Evolutionary conservation across 495 filamentous ascomycete genomes (phyloP).

Genomic region (Aspergillus avenaceus): DNA sequence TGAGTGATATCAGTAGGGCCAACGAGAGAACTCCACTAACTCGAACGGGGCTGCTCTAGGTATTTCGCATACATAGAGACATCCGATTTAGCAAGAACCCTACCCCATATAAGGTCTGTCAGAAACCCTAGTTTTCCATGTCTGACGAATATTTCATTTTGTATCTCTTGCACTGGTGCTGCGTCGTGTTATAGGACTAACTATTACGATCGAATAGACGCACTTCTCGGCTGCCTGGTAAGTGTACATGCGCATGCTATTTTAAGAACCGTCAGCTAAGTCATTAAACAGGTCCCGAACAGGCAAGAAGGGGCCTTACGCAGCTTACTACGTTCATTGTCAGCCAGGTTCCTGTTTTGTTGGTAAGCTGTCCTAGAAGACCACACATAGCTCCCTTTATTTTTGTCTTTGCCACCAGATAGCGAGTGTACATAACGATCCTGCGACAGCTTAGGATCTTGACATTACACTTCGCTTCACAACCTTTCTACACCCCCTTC

Average conservation of each 20-base stretch:
- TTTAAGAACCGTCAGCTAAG: slow-evolving; percentile 20
- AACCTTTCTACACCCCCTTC: no score
- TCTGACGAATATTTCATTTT: background rate
- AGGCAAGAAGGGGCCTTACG: slow-evolving; percentile 80
- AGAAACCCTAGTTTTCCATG: slow-evolving; percentile 3
- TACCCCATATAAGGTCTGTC: slow-evolving; percentile 78
- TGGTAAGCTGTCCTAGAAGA: slow-evolving; percentile 41
- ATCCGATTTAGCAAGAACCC: slow-evolving; percentile 72
- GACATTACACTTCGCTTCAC: no score
- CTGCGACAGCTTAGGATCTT: no score
- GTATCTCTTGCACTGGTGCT: background rate
- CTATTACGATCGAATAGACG: slow-evolving; percentile 39
- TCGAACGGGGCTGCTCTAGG: slow-evolving; percentile 26
- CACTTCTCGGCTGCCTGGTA: slow-evolving; percentile 81
- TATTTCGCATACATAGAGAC: slow-evolving; percentile 84
- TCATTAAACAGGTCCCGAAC: slow-evolving; percentile 59
- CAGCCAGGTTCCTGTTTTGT: slow-evolving; percentile 57
- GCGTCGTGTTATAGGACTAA: slow-evolving; percentile 22
- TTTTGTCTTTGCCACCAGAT: no score
- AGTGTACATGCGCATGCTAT: slow-evolving; percentile 12
- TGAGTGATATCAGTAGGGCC: slow-evolving; percentile 25
- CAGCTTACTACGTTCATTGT: slow-evolving; percentile 74
- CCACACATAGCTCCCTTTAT: no score
- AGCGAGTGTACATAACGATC: no score
- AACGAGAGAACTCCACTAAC: slow-evolving; percentile 7